Percentiles rank a stretch among this genome's conserved stretches.
These are phyloP conservation scores for Pichia gijzeniarum DNA, from an alignment of 805 yeast genomes.

Conservation along the genomic window DNA sequence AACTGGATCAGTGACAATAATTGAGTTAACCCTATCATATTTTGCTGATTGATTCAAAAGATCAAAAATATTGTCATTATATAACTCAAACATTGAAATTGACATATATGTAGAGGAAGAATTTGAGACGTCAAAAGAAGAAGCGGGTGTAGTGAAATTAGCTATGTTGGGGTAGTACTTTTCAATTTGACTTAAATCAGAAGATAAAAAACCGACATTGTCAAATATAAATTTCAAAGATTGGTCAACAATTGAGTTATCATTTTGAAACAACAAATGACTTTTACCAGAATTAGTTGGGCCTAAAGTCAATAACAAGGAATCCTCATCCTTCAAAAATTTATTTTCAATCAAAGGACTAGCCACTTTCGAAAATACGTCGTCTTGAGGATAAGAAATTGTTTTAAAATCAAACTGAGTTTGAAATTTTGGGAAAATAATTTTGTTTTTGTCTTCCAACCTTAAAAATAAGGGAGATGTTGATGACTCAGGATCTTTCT, in stretches of 20 bases:
- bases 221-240: conserved; percentile 23
- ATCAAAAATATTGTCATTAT: conserved; percentile 41
- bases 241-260: conserved; percentile 12
- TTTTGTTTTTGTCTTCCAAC: conserved; percentile 17
- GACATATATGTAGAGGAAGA: conserved; percentile 25
- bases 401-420: conserved; percentile 24
- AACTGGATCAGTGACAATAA: conserved; percentile 36
- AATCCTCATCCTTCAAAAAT: conserved; percentile 32
- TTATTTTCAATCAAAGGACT: conserved; percentile 29
- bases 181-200: conserved; percentile 3
- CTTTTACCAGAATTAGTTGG: conserved; percentile 50
- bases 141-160: not conserved
- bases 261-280: conserved; percentile 33
- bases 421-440: conserved; percentile 22
- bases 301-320: conserved; percentile 43
- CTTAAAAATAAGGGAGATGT: conserved; percentile 13
- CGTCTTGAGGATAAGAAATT: conserved; percentile 11
- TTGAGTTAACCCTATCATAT: conserved; percentile 28
- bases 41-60: conserved; percentile 20
- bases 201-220: conserved; percentile 7
- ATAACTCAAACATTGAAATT: conserved; percentile 47
- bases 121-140: not conserved
- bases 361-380: conserved; percentile 24
- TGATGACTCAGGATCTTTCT: conserved; percentile 4
- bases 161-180: conserved; percentile 10